A percentile compares a stretch with the other conserved stretches of the same genome.
These are phyloP conservation scores for Vigna hirtella DNA, from an alignment of 306 rosid species.

Conservation along the genomic window DNA sequence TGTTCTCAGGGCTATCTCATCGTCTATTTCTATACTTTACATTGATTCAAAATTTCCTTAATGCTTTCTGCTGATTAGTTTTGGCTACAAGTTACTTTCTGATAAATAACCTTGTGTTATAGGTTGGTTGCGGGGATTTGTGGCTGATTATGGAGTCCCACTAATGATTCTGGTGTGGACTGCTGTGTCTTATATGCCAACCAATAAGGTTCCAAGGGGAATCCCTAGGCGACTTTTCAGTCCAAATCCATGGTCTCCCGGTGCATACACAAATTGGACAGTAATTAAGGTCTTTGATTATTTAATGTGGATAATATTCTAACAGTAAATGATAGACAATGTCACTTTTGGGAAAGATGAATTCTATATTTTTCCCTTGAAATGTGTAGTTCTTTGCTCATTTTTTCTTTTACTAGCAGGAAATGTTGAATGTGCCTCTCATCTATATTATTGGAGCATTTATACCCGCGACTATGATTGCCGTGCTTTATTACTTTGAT, in stretches of 20 bases:
- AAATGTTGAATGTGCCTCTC: constrained; percentile 80
- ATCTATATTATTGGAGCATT: constrained; percentile 83
- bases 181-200: constrained; percentile 76
- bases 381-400: constrained; percentile 34
- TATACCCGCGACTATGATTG: constrained; percentile 90
- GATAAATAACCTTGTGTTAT: constrained; percentile 18
- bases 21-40: not conserved
- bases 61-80: constrained; percentile 1
- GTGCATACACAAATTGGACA: constrained; percentile 86
- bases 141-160: constrained; percentile 91
- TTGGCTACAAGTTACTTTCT: constrained; percentile 4
- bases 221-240: constrained; percentile 87
- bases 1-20: constrained; percentile 6
- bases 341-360: constrained; percentile 11
- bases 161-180: constrained; percentile 87
- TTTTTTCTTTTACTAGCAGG: constrained; percentile 57
- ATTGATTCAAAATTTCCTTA: constrained; percentile 13
- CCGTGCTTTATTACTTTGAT: constrained; percentile 84
- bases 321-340: not conserved
- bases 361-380: constrained; percentile 19
- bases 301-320: constrained; percentile 14
- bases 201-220: constrained; percentile 74
- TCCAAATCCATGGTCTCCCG: constrained; percentile 92
- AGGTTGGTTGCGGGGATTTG: constrained; percentile 79
- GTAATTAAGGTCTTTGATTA: constrained; percentile 63